phyloP scores from a whole-genome alignment of 768 basidiomycete species.

The Trametes cubensis region DNA sequence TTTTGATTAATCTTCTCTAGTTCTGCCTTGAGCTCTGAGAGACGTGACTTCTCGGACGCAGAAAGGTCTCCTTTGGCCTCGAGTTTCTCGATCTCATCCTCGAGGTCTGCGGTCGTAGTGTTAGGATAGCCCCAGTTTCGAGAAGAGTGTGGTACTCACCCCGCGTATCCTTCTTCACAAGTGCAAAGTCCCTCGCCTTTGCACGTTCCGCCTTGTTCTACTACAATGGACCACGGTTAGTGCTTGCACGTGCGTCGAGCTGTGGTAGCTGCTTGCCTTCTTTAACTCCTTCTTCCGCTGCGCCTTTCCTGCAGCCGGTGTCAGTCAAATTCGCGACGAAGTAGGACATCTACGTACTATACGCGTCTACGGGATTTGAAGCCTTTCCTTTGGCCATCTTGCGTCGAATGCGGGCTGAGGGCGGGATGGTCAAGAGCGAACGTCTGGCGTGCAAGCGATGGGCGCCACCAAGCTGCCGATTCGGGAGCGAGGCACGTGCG shows the following conservation, averaged over 20 bases:
- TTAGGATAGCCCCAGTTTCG: not conserved
- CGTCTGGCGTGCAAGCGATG: not conserved
- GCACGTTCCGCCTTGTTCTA: slow-evolving; percentile 89
- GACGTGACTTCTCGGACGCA: slow-evolving; percentile 61
- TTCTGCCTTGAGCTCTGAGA: slow-evolving; percentile 75
- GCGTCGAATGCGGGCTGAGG: not conserved
- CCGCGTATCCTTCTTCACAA: slow-evolving; percentile 92
- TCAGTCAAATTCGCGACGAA: not conserved
- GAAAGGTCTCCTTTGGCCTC: slow-evolving; percentile 50
- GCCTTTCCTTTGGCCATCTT: slow-evolving; percentile 84
- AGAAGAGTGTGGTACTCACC: slow-evolving; percentile 46
- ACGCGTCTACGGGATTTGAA: slow-evolving; percentile 93
- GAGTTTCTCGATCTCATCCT: slow-evolving; percentile 75
- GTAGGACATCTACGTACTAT: slow-evolving; percentile 53
- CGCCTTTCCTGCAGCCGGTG: slow-evolving; percentile 71
- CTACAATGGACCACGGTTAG: slow-evolving; percentile 40
- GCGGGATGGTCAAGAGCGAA: not conserved
- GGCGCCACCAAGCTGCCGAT: slow-evolving; percentile 12
- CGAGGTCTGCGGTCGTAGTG: slow-evolving; percentile 57
- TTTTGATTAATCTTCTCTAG: slow-evolving; percentile 79
- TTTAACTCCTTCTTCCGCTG: slow-evolving; percentile 94
- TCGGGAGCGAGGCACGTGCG: slow-evolving; percentile 33
- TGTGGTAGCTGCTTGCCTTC: slow-evolving; percentile 59
- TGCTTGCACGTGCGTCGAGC: not conserved
- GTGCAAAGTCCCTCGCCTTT: slow-evolving; percentile 84